Percentiles rank a stretch among this genome's conserved stretches.
phyloP scores from a whole-genome alignment of 78 protist genomes.

The Ministeria vibrans region DNA sequence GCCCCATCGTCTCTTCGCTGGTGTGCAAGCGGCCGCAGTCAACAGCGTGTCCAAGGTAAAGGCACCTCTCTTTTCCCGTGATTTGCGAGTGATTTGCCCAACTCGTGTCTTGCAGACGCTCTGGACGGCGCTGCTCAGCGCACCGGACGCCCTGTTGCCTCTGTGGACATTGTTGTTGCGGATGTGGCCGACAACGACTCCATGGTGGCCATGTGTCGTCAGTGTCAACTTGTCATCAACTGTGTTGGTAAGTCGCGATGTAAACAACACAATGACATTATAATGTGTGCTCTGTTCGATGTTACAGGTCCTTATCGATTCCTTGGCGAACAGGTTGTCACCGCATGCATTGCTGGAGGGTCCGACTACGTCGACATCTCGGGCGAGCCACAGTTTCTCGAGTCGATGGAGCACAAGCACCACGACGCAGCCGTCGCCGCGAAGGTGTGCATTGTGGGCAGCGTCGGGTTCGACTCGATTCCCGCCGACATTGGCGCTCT shows the following conservation, averaged over 20 bases:
- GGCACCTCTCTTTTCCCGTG: too few relatives aligned
- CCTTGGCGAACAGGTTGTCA: slow-evolving; percentile 25
- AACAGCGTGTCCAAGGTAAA: too few relatives aligned
- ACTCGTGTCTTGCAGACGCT: too few relatives aligned
- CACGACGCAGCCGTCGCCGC: neutral
- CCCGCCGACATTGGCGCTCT: slow-evolving; percentile 16
- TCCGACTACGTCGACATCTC: slow-evolving; percentile 19
- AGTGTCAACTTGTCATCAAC: neutral
- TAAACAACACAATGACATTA: too few relatives aligned
- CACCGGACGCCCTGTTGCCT: too few relatives aligned
- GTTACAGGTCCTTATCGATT: slow-evolving; percentile 5
- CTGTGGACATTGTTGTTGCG: slow-evolving; percentile 12
- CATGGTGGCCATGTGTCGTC: neutral
- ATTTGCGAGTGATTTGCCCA: too few relatives aligned
- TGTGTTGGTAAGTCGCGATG: too few relatives aligned
- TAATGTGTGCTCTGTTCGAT: too few relatives aligned
- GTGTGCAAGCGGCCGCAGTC: too few relatives aligned
- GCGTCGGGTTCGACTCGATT: slow-evolving; percentile 32
- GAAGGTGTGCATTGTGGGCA: neutral
- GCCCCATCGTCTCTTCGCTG: too few relatives aligned
- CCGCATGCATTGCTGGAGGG: slow-evolving; percentile 5
- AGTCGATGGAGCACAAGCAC: slow-evolving; percentile 16
- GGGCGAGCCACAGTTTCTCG: slow-evolving; percentile 15
- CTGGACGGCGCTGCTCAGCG: too few relatives aligned
- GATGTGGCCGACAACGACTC: slow-evolving; percentile 8